These are phyloP conservation scores for Ploettnerulaceae sp. DNA, from an alignment of 2,329 filamentous ascomycete species.

Conservation along the genomic window DNA sequence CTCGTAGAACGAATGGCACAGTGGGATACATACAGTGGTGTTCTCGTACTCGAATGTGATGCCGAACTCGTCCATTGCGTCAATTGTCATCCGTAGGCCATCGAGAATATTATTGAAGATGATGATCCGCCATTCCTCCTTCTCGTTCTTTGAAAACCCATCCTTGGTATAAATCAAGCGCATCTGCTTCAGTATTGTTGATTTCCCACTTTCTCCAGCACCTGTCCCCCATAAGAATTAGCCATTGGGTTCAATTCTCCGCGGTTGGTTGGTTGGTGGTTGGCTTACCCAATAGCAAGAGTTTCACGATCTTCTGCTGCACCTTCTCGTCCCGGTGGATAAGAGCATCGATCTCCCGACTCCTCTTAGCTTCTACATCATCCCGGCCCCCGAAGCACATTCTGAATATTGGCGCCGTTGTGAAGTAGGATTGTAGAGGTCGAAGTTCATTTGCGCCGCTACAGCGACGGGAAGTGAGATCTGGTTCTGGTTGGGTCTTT, in stretches of 20 bases:
- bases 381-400: conserved; percentile 61
- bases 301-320: conserved; percentile 83
- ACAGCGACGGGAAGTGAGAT: conserved; percentile 7
- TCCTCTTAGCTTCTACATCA: conserved; percentile 47
- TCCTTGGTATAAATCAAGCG: conserved; percentile 85
- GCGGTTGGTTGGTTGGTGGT: conserved; percentile 7
- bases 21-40: conserved; percentile 61
- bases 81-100: conserved; percentile 83
- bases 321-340: conserved; percentile 85
- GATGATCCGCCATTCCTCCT: conserved; percentile 89
- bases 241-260: conserved; percentile 6
- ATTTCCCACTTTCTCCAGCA: conserved; percentile 93
- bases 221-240: conserved; percentile 48
- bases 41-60: conserved; percentile 73
- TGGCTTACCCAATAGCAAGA: conserved; percentile 78
- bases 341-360: conserved; percentile 77
- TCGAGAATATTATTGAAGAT: conserved; percentile 94
- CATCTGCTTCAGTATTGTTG: conserved; percentile 98
- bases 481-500: conserved; percentile 4
- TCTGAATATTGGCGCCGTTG: conserved; percentile 28
- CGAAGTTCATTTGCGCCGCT: conserved; percentile 9
- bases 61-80: conserved; percentile 82
- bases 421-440: background rate
- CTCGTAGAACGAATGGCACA: background rate
- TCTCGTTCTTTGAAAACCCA: conserved; percentile 84